A percentile compares a stretch with the other conserved stretches of the same genome.
Conservation (phyloP, 2,329 filamentous ascomycete genomes). For the Xylariaceae sp. region DNA sequence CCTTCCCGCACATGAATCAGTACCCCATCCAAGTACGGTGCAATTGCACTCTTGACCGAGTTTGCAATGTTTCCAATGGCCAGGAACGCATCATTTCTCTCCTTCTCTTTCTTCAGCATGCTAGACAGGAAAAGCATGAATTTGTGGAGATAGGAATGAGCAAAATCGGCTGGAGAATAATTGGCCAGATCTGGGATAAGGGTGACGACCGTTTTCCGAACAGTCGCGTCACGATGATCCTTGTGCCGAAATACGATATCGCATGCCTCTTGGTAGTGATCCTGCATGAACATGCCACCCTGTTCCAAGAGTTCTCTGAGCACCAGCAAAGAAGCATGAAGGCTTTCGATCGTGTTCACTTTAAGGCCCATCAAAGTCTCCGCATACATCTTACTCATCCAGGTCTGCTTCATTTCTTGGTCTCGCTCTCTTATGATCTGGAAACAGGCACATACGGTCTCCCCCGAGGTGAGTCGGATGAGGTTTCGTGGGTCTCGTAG, state of each 20-base stretch:
- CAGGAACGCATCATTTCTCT: constrained; percentile 88
- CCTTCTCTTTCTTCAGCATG: constrained; percentile 91
- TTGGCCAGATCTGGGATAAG: constrained; percentile 89
- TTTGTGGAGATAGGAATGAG: constrained; percentile 78
- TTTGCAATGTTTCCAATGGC: constrained; percentile 96
- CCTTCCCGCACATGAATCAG: constrained; percentile 91
- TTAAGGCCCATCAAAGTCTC: constrained; percentile 77
- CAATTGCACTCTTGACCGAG: constrained; percentile 90
- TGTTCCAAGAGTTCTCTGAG: constrained; percentile 89
- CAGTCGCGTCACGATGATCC: constrained; percentile 82
- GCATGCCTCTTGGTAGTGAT: constrained; percentile 84
- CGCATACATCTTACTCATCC: constrained; percentile 86
- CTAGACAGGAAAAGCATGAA: constrained; percentile 96
- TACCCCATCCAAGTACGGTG: constrained; percentile 90
- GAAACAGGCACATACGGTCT: constrained; percentile 92
- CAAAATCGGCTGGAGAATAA: constrained; percentile 88
- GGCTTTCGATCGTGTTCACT: constrained; percentile 74
- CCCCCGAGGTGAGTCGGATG: constrained; percentile 85
- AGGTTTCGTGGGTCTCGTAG: constrained; percentile 84
- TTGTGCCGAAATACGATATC: constrained; percentile 90
- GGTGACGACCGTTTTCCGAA: constrained; percentile 82
- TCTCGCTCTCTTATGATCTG: constrained; percentile 93
- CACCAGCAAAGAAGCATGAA: constrained; percentile 90
- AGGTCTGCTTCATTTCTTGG: constrained; percentile 75
- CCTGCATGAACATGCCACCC: constrained; percentile 99